Base-by-base conservation (phyloP, 805 yeast species). In the Pichia membranifaciens region DNA sequence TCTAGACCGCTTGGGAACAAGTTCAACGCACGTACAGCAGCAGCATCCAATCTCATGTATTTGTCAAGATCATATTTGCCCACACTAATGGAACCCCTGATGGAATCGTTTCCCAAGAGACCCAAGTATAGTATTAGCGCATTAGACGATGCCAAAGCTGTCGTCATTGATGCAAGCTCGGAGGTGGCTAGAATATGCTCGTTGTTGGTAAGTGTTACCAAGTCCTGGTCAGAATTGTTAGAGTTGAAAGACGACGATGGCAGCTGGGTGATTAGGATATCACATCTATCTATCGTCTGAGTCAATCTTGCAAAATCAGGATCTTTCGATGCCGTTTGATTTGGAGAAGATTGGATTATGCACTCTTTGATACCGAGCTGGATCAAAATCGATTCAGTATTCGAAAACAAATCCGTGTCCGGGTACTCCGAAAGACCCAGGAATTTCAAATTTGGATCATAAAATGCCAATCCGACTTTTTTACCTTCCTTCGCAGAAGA, bases 341-440 rank as follows among this genome's bases (percentile, higher is more conserved):
- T 17, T 18, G 51, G 37, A 2, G 52, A 56, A 12, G 55, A 44
- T 12, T 84, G 82, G 5, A 91, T 57, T 15, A 93, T 61, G 36
- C 88, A 82, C 61, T 93, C 99, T 57, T 84, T 87, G 6, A 89
- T 87, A 18, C 96, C 96, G 32, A 89, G 69, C 63, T 93, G 99
- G 55, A 93, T 84, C 49, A 90, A 64, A 43, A 89, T 72, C 41
- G 95, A 82, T 62, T 93, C 98, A 52, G 91, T 65, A 59, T 90
- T 91, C 1, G 96, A 82, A 56, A 78, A 89, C 9, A 88, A 72
- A 41, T 91, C 98, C 59, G 87, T 89, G 62, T 93, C 99, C 9
- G 76, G 76, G 53, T 91, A 84, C 60, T 90, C 95, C 16, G 83
- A 67, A 43, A 89, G 67, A 18, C 93, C 89, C 29, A 93, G 71